Evolutionary conservation across 2,329 filamentous ascomycete genomes (phyloP), one percentile per base, ranked within the genome.

Genomic region (Diaporthe helianthi): DNA sequence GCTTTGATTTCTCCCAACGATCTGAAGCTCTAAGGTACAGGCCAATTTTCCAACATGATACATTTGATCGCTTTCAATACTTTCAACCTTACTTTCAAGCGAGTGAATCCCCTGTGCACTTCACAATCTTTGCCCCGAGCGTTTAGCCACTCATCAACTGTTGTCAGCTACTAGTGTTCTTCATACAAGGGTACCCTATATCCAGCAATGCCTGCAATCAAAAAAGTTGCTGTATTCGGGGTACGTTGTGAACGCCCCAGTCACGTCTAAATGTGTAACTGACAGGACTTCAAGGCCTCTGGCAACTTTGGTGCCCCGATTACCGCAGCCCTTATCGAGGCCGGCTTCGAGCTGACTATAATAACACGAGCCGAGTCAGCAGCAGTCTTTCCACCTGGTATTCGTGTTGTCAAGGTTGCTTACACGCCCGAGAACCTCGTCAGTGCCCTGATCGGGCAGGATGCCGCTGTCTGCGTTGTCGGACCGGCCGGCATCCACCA

Each of bases 191-290:
- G n/a, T n/a, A n/a, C n/a, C n/a, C n/a, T n/a, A n/a, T n/a, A n/a
- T n/a, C n/a, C 7, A n/a, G 51, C 2, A 13, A 71, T 71, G 69
- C 31, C 68, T 31, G 17, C 73, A 26, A 74, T 81, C 69, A 79
- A 79, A 71, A 83, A 79, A 71, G 76, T 83, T 51, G 77, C 77
- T 15, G 55, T 83, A 10, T 75, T 77, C 36, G 81, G 82, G 64
- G 80, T 75, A 68, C 55, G 72, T 71, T n/a, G n/a, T 13, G 36
- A 22, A 4, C 24, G 19, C 19, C 22, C 4, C 12, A 1, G 24
- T 5, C 46, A 22, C 3, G 17, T 17, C 2, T 19, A 10, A 12
- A 38, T 1, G 3, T 9, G 19, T 38, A 24, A 31, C 61, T 36
- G 15, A 51, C n/a, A 41, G 58, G 55, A 1, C 12, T 29, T 31